Base-by-base conservation (phyloP, 495 filamentous ascomycete genomes). In the Aeminium ludgeri region DNA sequence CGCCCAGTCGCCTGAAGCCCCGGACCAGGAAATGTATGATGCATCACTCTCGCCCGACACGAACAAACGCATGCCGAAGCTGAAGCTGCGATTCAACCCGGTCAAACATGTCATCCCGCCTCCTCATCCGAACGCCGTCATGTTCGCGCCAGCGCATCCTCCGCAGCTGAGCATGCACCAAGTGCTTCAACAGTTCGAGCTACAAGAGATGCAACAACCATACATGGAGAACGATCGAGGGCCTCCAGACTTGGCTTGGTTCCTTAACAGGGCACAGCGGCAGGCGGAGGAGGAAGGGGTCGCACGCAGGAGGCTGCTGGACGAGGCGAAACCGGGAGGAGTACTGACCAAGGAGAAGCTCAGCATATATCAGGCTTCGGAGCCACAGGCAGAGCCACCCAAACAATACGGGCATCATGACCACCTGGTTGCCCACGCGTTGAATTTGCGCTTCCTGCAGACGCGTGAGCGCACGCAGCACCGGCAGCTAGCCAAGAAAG, bases 361-460 rank as follows among this genome's bases (percentile, higher is more conserved):
- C 55, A 80, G 75, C 2, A 63, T 80, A 20, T 92, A 79, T 52
- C 17, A 36, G n/a, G 65, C 73, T n/a, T 77, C 79, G 0, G 84
- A 93, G 43, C 68, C 74, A 33, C 78, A 83, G 46, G 66, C 73
- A 30, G 74, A 78, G 41, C 82, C 80, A 2, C 69, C 76, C 5
- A 72, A 69, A 42, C 83, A 82, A 40, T 94, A 82, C 61, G 75
- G 76, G 12, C 86, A 94, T 52, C 69, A 72, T 42, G 86, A 95
- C 53, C 81, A 94, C 52, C 66, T 96, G 6, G 69, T 82, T 31
- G 73, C 76, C 11, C 85, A 92, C 50, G 83, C 82, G 33, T 47
- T 81, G 10, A 73, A 84, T 48, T 86, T 96, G 50, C 74, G 82
- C 30, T 76, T 70, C 46, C 63, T 93, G 30, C 68, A 95, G 63